Base-by-base conservation (phyloP, 1,284 basidiomycete species). In the Naganishia liquefaciens region DNA sequence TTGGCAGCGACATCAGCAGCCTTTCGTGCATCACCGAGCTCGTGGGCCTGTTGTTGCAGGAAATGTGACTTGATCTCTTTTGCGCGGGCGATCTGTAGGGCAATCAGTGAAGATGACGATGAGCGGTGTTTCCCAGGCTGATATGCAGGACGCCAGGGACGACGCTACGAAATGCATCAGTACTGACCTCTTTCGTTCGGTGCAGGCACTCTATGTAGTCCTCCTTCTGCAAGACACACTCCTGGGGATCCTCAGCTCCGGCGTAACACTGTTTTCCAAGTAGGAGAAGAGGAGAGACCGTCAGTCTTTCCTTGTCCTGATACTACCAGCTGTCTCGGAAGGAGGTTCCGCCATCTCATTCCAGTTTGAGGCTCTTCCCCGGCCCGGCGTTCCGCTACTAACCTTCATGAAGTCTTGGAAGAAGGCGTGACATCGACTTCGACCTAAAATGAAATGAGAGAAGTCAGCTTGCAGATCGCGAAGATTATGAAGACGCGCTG, bases 181-280 rank as follows among this genome's bases (percentile, higher is more conserved):
- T 5, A 70, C 81, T 67, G 68, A 93, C 93, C 86, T 95, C 93
- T 79, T 95, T 91, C 49, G 85, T 88, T 75, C 89, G 87, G 77
- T 96, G 93, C 66, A 97, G 81, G 79, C 94, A 97, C 79, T 96
- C 93, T 65, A 96, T 77, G 81, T 97, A 97, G 79, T 96, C 93
- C 69, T 90, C 90, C 68, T 86, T 87, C 70, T 87, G 87, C 19
- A 82, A 79, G 19, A 83, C 79, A 78, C 93, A 97, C 73, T 91
- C 83, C 51, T 80, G 78, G 1, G 92, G 91, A 52, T 82, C 82
- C 70, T 94, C 91, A 54, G 93, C 86, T 66, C 85, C 82, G 10
- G 89, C 88, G 77, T 96, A 97, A 81, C 93, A 97, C 88, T 96
- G 68, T 49, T 57, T 25, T 68, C 25, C 17, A 27, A n/a, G n/a